phyloP scores from a whole-genome alignment of 2,329 filamentous ascomycete genomes.

The Westerdykella sp. region DNA sequence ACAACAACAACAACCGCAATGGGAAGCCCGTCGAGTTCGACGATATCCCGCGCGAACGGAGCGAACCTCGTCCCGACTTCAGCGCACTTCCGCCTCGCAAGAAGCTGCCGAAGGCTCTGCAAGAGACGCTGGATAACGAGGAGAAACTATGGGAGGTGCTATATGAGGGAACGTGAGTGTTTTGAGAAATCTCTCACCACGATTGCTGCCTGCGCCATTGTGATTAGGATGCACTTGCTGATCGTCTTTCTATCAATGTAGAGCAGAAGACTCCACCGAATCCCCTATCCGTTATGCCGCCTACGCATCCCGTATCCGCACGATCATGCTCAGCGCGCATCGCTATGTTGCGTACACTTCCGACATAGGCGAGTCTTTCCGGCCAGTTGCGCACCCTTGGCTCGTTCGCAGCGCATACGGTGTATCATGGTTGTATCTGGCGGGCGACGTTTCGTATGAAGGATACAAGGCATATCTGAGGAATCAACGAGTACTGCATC shows the following conservation, averaged over 20 bases:
- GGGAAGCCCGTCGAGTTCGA: constrained; percentile 15
- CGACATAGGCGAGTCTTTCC: constrained; percentile 93
- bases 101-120: constrained; percentile 50
- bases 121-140: constrained; percentile 54
- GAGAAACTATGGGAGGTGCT: constrained; percentile 72
- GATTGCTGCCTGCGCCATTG: no score
- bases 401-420: constrained; percentile 79
- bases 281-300: constrained; percentile 83
- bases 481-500: constrained; percentile 71
- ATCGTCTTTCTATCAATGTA: constrained; percentile 27
- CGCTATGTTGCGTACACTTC: constrained; percentile 96
- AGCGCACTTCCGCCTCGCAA: constrained; percentile 44
- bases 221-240: neutral
- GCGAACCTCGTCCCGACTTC: constrained; percentile 44
- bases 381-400: constrained; percentile 81
- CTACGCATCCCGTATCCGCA: constrained; percentile 79
- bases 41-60: constrained; percentile 39
- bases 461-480: constrained; percentile 91
- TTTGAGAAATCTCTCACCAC: neutral
- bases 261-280: constrained; percentile 73
- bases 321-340: constrained; percentile 82
- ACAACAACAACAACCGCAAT: constrained; percentile 12
- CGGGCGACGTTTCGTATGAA: constrained; percentile 86
- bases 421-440: constrained; percentile 85
- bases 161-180: constrained; percentile 68